These are phyloP conservation scores for Eudorina sp. DNA, from an alignment of 139 green algal genomes.

Conservation along the genomic window DNA sequence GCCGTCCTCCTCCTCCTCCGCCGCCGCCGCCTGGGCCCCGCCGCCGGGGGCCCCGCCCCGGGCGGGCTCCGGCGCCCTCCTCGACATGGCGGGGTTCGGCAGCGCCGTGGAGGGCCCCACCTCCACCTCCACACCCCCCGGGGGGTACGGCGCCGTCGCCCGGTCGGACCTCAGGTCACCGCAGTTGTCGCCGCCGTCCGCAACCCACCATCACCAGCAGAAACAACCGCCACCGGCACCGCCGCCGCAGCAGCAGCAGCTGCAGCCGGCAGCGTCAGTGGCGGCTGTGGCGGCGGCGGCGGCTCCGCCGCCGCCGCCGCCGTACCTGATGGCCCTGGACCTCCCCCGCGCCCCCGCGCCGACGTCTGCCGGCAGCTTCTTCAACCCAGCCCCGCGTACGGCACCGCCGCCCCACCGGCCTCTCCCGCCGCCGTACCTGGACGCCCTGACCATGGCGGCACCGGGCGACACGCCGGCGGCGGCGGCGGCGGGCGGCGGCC, in stretches of 20 bases:
- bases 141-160: no score
- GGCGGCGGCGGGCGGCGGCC: no score
- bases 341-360: background rate
- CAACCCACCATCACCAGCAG: background rate
- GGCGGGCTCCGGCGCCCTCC: no score
- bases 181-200: conserved; percentile 4
- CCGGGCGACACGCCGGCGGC: background rate
- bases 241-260: background rate
- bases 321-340: background rate
- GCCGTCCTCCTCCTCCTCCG: no score
- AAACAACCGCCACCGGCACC: background rate
- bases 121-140: no score
- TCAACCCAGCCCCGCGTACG: background rate
- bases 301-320: background rate
- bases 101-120: no score
- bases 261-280: background rate
- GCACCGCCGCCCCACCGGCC: no score
- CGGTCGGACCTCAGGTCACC: no score
- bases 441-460: background rate
- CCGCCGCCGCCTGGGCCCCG: no score
- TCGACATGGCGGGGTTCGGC: no score
- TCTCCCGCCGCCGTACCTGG: conserved; percentile 3
- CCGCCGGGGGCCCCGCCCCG: no score
- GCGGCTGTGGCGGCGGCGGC: background rate
- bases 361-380: background rate